Evolutionary conservation across 2,329 filamentous ascomycete species (phyloP), one percentile per base, ranked within the genome.

Genomic region (Arthrobotrys sinensis): DNA sequence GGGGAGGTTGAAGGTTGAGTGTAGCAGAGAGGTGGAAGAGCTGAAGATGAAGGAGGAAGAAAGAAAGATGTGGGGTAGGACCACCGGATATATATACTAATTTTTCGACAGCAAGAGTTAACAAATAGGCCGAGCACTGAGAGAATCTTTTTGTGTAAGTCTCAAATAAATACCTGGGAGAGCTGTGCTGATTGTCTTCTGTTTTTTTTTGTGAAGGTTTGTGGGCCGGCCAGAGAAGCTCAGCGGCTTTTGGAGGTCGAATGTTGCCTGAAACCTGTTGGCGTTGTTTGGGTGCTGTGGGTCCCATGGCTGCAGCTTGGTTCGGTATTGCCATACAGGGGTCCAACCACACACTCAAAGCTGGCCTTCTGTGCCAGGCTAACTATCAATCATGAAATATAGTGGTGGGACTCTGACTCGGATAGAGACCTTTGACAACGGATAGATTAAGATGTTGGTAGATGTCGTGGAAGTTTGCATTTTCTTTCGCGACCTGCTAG

Each of bases 191-290:
- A 45, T 45, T 45, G 12, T 28, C 36, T 38, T 11, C 2, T 12
- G 6, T 11, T n/a, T 11, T 48, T 8, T 6, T 21, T 48, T 21
- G 4, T 14, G 19, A 32, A 36, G 11, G 45, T 32, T 50, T 63
- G 46, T 45, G 50, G 46, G 6, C 24, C 24, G 14, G 40, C 24
- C 24, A 8, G 48, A 69, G 28, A 53, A 38, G 40, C 63, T 46
- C 21, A 34, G 40, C 38, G 7, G 60, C 19, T 34, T 34, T 64
- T 28, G 40, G 34, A n/a, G 32, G n/a, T 38, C 24, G 40, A 64
- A 64, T 64, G 60, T 48, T 64, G 60, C 60, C 60, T 64, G 60
- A 64, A 64, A 21, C 16, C 43, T 46, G 60, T 48, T 60, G 19
- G 55, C n/a, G 55, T 60, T 60, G 55, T 60, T n/a, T 11, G 5